A percentile compares a stretch with the other conserved stretches of the same genome.
These are phyloP conservation scores for Lentinus tigrinus DNA, from an alignment of 768 basidiomycete species.

Conservation along the genomic window DNA sequence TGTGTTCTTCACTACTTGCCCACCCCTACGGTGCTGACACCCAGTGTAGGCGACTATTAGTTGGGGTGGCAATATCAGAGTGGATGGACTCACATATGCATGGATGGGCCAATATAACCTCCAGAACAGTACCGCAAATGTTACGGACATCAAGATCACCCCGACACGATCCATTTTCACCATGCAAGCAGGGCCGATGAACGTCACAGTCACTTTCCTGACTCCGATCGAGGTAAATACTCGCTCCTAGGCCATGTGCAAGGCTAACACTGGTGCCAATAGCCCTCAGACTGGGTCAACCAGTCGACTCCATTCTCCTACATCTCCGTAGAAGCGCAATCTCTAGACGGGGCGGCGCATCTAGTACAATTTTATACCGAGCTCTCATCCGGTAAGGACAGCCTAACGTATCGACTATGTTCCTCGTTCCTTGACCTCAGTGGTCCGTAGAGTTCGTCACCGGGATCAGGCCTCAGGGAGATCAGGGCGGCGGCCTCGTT, in stretches of 20 bases:
- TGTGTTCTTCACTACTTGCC: background rate
- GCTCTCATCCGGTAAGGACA: slow-evolving; percentile 33
- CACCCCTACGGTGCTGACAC: background rate
- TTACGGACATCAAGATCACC: slow-evolving; percentile 29
- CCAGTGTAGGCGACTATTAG: slow-evolving; percentile 3
- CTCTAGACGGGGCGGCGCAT: slow-evolving; percentile 34
- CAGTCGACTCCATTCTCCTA: slow-evolving; percentile 43
- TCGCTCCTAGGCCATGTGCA: background rate
- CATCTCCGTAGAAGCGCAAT: slow-evolving; percentile 28
- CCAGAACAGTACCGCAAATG: slow-evolving; percentile 5
- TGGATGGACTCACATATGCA: slow-evolving; percentile 17
- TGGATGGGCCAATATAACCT: slow-evolving; percentile 10
- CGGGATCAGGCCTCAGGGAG: background rate
- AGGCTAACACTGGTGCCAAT: background rate
- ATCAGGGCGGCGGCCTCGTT: background rate
- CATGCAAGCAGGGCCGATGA: slow-evolving; percentile 34
- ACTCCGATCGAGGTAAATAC: slow-evolving; percentile 37
- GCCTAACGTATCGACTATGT: background rate
- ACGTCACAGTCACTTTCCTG: slow-evolving; percentile 37
- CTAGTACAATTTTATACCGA: slow-evolving; percentile 38
- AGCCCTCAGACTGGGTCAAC: slow-evolving; percentile 37
- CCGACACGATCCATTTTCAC: slow-evolving; percentile 35
- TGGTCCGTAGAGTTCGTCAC: slow-evolving; percentile 13
- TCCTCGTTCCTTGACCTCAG: background rate
- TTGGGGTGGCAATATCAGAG: slow-evolving; percentile 20